phyloP scores from a whole-genome alignment of 2,329 filamentous ascomycete species.

The Epichloe sp. region DNA sequence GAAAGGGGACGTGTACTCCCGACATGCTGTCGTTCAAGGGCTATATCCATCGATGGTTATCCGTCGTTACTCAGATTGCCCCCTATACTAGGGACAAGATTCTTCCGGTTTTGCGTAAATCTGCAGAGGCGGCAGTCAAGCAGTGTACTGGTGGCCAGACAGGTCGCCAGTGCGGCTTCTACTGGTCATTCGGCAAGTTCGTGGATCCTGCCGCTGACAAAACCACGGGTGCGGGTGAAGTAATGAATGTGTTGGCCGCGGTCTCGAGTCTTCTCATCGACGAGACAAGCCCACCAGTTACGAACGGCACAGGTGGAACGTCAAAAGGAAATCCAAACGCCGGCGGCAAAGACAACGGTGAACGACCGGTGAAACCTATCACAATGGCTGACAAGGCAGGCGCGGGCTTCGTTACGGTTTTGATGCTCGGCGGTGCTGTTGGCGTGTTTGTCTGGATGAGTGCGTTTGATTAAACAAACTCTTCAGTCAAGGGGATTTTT shows the following conservation, averaged over 20 bases:
- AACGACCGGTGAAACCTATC: slow-evolving; percentile 16
- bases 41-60: slow-evolving; percentile 53
- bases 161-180: slow-evolving; percentile 49
- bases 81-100: slow-evolving; percentile 41
- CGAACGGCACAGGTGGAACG: slow-evolving; percentile 36
- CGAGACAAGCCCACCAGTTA: slow-evolving; percentile 27
- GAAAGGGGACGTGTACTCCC: slow-evolving; percentile 44
- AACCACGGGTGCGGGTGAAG: slow-evolving; percentile 43
- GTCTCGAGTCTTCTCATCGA: slow-evolving; percentile 36
- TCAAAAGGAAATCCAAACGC: slow-evolving; percentile 29
- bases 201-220: slow-evolving; percentile 35
- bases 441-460: slow-evolving; percentile 40
- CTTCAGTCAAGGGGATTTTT: neutral
- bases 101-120: slow-evolving; percentile 42
- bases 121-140: slow-evolving; percentile 44
- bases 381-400: slow-evolving; percentile 34
- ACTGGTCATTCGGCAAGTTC: slow-evolving; percentile 39
- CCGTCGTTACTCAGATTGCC: slow-evolving; percentile 46
- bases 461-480: slow-evolving; percentile 13
- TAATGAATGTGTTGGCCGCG: slow-evolving; percentile 43
- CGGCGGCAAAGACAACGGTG: slow-evolving; percentile 21
- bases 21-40: slow-evolving; percentile 67
- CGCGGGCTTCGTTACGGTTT: slow-evolving; percentile 33
- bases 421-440: slow-evolving; percentile 27
- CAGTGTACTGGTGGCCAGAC: slow-evolving; percentile 48